phyloP scores from a whole-genome alignment of 1,284 basidiomycete species.

The Volvariella surrecta region DNA sequence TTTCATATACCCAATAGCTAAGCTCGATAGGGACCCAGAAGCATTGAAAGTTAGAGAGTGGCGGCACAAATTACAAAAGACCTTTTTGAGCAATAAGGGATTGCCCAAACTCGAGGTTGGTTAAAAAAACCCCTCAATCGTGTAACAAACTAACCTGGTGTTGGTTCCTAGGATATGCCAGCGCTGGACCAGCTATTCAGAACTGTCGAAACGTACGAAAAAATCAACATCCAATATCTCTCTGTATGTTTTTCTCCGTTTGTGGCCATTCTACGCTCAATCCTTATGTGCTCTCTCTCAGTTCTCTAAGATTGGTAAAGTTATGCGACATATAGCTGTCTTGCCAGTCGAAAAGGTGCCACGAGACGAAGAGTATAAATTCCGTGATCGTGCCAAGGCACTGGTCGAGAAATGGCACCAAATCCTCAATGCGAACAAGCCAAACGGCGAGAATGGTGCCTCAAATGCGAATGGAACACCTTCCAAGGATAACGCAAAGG shows the following conservation, averaged over 20 bases:
- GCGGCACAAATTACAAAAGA: slow-evolving; percentile 87
- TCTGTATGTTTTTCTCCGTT: slow-evolving; percentile 37
- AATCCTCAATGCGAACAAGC: slow-evolving; percentile 44
- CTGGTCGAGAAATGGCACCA: slow-evolving; percentile 72
- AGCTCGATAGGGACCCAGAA: slow-evolving; percentile 56
- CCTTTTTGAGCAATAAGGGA: slow-evolving; percentile 63
- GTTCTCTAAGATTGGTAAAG: slow-evolving; percentile 97
- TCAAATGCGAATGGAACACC: slow-evolving; percentile 7
- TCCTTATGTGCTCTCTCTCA: slow-evolving; percentile 23
- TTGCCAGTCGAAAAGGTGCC: slow-evolving; percentile 64
- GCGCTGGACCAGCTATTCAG: slow-evolving; percentile 72
- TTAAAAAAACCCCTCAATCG: too few species aligned
- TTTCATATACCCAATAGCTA: slow-evolving; percentile 21
- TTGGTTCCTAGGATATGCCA: slow-evolving; percentile 60
- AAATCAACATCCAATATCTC: slow-evolving; percentile 82
- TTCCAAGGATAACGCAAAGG: not conserved
- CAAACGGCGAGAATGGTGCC: slow-evolving; percentile 9
- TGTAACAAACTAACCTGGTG: too few species aligned
- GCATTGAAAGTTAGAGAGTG: slow-evolving; percentile 76
- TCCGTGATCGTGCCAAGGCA: slow-evolving; percentile 71
- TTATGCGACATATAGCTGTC: slow-evolving; percentile 90
- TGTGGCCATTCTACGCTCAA: slow-evolving; percentile 8
- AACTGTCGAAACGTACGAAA: slow-evolving; percentile 76
- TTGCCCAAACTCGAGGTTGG: slow-evolving; percentile 47
- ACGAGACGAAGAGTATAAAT: slow-evolving; percentile 79